Base-by-base conservation (phyloP, 2,329 filamentous ascomycete species). In the Ambrosiella xylebori region DNA sequence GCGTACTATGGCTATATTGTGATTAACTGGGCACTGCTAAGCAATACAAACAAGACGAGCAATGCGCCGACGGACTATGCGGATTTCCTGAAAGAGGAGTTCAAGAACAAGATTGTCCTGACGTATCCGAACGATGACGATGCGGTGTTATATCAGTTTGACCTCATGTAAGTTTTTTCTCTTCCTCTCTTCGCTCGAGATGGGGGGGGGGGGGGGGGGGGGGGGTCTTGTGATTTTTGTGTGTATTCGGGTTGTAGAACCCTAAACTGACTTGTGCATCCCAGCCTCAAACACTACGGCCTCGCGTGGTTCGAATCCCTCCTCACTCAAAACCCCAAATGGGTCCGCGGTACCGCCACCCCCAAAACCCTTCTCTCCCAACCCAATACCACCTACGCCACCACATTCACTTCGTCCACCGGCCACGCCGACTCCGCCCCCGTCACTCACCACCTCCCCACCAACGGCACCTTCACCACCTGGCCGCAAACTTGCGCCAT, bases 81-180 rank as follows among this genome's bases (percentile, higher is more conserved):
- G 0, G 73, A 77, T 60, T 73, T 70, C 57, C 64, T 75, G 2
- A 68, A 71, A 7, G 75, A 76, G 0, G 71, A 74, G 59, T 76
- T 72, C 66, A 79, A 79, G 66, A 66, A 74, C 60, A 78, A 76
- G 64, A 66, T 80, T 3, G 73, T 74, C 1, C 64, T 80, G 9
- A 78, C 76, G 0, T 79, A 79, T 58, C 78, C 77, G 8, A 78
- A 79, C 60, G 78, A 80, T 45, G 77, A 80, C 47, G 77, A 80
- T 57, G 77, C 77, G 0, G 72, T 80, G 1, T 66, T 77, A 0
- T 79, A 69, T 47, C 71, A 73, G 2, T 77, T 75, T 47, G 68
- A 76, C 45, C 65, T 76, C 1, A 71, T 79, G 71, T 73, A 64
- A 68, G 70, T 64, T 12, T 8, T 1, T 8, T 35, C 6, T 7